Base-by-base conservation (phyloP, 352 stramenopile genomes). In the Globisporangium middletonii region DNA sequence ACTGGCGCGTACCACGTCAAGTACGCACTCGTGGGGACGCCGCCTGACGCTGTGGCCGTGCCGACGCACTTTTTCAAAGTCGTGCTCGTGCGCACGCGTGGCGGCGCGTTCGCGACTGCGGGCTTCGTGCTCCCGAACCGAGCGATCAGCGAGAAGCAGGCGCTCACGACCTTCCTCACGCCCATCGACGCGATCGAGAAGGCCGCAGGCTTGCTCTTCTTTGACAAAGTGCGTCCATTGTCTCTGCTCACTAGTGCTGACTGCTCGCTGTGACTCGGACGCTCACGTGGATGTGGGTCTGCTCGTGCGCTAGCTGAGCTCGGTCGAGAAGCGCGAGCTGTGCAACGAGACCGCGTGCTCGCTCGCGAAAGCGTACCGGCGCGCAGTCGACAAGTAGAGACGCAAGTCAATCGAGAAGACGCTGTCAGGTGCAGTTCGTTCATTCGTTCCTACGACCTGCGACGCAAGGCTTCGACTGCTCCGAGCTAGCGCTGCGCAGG, bases 41-140 rank as follows among this genome's bases (percentile, higher is more conserved):
- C 89, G 23, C 89, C 90, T 4, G 84, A 94, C 53, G 73, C 90
- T 5, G 68, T 98, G 37, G 72, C 86, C 12, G 93, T 99, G 45
- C 95, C 95, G 13, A 98, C 95, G 51, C 95, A 99, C 65, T 98
- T 99, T 64, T 99, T 97, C 75, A 99, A 99, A 67, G 80, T 98
- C 35, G 67, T 98, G 8, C 72, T 97, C 1, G 88, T 81, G 4
- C 68, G 68, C 54, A 78, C 73, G 45, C 62, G 53, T 23, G 65
- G 67, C 23, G 77, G 85, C 41, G 60, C 64, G 55, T 83, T 94
- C 55, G 86, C 95, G 59, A 90, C 86, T 2, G 78, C 83, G 28
- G 93, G 90, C 47, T 98, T 99, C 78, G 91, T 98, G 42, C 67
- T 99, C 53, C 93, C 94, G 13, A 98, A 99, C 77, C 72, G 83